Evolutionary conservation across 1,284 basidiomycete species (phyloP).

Genomic region (Salmacisia buchloeana): DNA sequence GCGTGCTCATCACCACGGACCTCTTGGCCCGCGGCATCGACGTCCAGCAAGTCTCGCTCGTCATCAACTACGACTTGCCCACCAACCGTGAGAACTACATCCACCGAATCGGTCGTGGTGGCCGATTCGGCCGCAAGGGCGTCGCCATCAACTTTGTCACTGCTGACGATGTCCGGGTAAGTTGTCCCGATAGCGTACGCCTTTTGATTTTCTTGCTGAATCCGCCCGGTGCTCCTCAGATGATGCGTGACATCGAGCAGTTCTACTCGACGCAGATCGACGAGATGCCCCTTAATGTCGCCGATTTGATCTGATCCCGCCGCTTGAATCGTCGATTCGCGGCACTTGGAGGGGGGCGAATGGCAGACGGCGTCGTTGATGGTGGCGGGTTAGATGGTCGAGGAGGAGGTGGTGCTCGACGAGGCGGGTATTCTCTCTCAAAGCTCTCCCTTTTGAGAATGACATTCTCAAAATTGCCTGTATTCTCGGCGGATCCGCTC

Average conservation of each 20-base stretch:
- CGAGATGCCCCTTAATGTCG: slow-evolving; percentile 51
- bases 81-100: slow-evolving; percentile 97
- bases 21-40: slow-evolving; percentile 99
- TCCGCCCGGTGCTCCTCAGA: slow-evolving; percentile 8
- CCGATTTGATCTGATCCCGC: slow-evolving; percentile 38
- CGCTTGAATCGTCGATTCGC: background rate
- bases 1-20: slow-evolving; percentile 57
- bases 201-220: background rate
- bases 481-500: too few species aligned
- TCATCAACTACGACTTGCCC: slow-evolving; percentile 96
- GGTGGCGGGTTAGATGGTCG: too few species aligned
- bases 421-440: too few species aligned
- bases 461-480: too few species aligned
- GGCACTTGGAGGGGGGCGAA: background rate
- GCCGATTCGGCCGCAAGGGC: slow-evolving; percentile 90
- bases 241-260: slow-evolving; percentile 45
- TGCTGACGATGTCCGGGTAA: slow-evolving; percentile 64
- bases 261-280: slow-evolving; percentile 47
- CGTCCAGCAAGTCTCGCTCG: slow-evolving; percentile 94
- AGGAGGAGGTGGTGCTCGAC: too few species aligned
- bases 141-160: slow-evolving; percentile 58
- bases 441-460: too few species aligned
- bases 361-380: too few species aligned
- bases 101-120: slow-evolving; percentile 90
- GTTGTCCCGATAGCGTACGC: slow-evolving; percentile 11